A percentile compares a stretch with the other conserved stretches of the same genome.
phyloP scores from a whole-genome alignment of 768 basidiomycete genomes.

The Pleurotus salmoneostramineus region DNA sequence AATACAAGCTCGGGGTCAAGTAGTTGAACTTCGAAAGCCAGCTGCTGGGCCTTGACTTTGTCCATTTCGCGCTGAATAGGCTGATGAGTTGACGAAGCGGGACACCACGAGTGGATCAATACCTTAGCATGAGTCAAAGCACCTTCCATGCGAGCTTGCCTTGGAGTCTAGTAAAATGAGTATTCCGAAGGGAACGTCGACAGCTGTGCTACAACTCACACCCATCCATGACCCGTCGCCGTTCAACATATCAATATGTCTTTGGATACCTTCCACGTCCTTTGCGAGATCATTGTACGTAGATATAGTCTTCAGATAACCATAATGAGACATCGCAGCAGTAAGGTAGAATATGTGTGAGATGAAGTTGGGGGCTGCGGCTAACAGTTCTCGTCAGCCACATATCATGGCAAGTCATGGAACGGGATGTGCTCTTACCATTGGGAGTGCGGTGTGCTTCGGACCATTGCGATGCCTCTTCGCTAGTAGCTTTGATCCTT shows the following conservation, averaged over 20 bases:
- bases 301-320: conserved; percentile 77
- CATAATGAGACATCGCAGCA: conserved; percentile 86
- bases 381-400: conserved; percentile 22
- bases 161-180: conserved; percentile 44
- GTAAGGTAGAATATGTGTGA: conserved; percentile 92
- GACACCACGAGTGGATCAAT: background rate
- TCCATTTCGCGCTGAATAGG: conserved; percentile 57
- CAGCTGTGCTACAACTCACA: conserved; percentile 37
- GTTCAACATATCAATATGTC: conserved; percentile 71
- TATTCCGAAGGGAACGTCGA: background rate
- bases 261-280: conserved; percentile 71
- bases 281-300: conserved; percentile 70
- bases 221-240: conserved; percentile 82
- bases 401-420: too few species aligned
- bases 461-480: conserved; percentile 78
- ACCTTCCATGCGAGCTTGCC: conserved; percentile 74
- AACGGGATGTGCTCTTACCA: conserved; percentile 26
- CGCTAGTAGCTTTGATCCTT: conserved; percentile 86
- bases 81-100: background rate
- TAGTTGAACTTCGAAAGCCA: conserved; percentile 83
- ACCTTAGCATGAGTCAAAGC: conserved; percentile 79
- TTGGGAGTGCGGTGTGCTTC: conserved; percentile 39
- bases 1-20: conserved; percentile 82
- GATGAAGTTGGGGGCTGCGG: conserved; percentile 83
- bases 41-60: conserved; percentile 66